Conservation (phyloP, 768 basidiomycete species). For the Naganishia vaughanmartiniae region DNA sequence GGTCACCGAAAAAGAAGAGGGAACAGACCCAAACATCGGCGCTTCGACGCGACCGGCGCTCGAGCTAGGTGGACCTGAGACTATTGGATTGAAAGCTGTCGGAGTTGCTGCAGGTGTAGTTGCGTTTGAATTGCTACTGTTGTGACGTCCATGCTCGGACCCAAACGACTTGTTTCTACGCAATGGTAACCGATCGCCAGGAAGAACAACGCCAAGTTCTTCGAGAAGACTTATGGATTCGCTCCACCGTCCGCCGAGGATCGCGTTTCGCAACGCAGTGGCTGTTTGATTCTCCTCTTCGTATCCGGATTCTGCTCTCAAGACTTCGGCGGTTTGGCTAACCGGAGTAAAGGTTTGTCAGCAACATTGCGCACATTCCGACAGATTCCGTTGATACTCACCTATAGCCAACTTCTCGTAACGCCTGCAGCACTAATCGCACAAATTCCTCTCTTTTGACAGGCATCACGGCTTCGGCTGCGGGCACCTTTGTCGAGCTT, state of each 20-base stretch:
- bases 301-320: constrained; percentile 92
- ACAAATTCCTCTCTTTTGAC: constrained; percentile 87
- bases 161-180: constrained; percentile 26
- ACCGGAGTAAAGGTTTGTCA: constrained; percentile 6
- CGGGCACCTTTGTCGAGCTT: constrained; percentile 11
- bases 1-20: constrained; percentile 1
- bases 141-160: background rate
- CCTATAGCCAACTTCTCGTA: constrained; percentile 78
- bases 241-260: constrained; percentile 76
- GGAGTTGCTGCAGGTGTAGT: background rate
- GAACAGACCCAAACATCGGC: background rate
- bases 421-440: constrained; percentile 78
- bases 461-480: constrained; percentile 23
- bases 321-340: constrained; percentile 81
- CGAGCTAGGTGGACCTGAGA: background rate
- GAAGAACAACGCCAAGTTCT: constrained; percentile 61
- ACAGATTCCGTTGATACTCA: constrained; percentile 41
- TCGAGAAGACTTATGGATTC: constrained; percentile 70
- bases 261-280: constrained; percentile 71
- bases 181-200: constrained; percentile 18
- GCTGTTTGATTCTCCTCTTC: constrained; percentile 75
- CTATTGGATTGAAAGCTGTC: background rate
- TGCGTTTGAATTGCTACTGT: background rate
- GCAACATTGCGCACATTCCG: background rate
- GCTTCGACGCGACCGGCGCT: background rate